Evolutionary conservation across 176 grass and related monocot genomes (phyloP).

Genomic region (Canna indica): DNA sequence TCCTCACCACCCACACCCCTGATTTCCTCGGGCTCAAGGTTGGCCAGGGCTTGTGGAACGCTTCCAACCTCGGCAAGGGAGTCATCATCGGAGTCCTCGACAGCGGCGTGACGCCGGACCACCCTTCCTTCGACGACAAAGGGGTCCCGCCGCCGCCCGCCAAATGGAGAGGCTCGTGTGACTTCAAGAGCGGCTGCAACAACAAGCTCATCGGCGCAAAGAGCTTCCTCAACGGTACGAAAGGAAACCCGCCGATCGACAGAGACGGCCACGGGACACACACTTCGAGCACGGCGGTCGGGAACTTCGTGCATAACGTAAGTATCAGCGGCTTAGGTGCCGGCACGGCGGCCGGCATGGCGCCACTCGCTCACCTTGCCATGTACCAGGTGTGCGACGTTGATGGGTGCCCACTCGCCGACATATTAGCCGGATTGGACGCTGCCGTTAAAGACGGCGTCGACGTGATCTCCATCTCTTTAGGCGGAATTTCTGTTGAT

Average conservation of each 20-base stretch:
- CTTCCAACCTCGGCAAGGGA: not conserved
- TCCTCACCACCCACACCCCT: slow-evolving; percentile 21
- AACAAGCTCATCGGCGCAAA: slow-evolving; percentile 33
- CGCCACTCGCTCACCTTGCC: slow-evolving; percentile 8
- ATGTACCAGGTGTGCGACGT: slow-evolving; percentile 17
- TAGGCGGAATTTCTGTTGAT: not conserved
- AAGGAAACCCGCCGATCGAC: not conserved
- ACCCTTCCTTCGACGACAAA: slow-evolving; percentile 24
- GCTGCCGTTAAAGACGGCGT: slow-evolving; percentile 14
- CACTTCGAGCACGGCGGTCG: slow-evolving; percentile 14
- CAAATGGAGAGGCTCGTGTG: slow-evolving; percentile 27
- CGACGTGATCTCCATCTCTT: slow-evolving; percentile 19
- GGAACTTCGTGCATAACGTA: slow-evolving; percentile 14
- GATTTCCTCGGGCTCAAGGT: not conserved
- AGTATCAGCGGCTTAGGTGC: not conserved
- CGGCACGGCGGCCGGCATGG: slow-evolving; percentile 12
- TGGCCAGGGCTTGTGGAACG: not conserved
- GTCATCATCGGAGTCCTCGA: slow-evolving; percentile 21
- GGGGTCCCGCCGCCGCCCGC: slow-evolving; percentile 19
- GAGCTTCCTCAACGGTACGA: not conserved
- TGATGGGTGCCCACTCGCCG: not conserved
- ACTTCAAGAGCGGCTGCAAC: slow-evolving; percentile 18
- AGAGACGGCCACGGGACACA: slow-evolving; percentile 3
- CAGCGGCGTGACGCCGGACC: slow-evolving; percentile 11
- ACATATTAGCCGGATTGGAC: slow-evolving; percentile 15